Evolutionary conservation across 2,329 filamentous ascomycete species (phyloP).

Genomic region (Clonostachys byssicola): DNA sequence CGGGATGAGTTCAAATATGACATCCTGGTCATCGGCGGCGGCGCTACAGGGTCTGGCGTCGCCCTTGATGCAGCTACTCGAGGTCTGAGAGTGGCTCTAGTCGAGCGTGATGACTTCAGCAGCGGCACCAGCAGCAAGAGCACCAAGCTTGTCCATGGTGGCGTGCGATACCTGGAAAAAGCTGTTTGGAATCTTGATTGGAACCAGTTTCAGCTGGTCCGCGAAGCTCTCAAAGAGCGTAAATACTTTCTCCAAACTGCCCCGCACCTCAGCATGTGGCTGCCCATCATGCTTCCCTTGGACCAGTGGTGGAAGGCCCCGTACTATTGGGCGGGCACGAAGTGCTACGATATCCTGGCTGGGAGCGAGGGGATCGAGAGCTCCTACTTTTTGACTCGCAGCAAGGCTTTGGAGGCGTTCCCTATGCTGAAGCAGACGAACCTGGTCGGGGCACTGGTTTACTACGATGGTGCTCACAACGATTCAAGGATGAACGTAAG

Average conservation of each 20-base stretch:
- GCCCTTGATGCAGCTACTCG: slow-evolving; percentile 68
- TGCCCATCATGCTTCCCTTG: slow-evolving; percentile 73
- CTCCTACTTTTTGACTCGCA: slow-evolving; percentile 83
- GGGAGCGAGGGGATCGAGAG: slow-evolving; percentile 84
- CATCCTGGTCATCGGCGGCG: slow-evolving; percentile 66
- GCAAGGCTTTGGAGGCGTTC: slow-evolving; percentile 81
- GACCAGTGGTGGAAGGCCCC: slow-evolving; percentile 75
- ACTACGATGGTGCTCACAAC: slow-evolving; percentile 90
- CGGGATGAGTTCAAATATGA: slow-evolving; percentile 56
- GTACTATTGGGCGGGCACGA: slow-evolving; percentile 74
- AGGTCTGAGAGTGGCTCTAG: slow-evolving; percentile 66
- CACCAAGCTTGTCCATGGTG: slow-evolving; percentile 74
- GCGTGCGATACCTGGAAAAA: slow-evolving; percentile 72
- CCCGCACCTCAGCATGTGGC: slow-evolving; percentile 68
- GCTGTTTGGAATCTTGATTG: slow-evolving; percentile 74
- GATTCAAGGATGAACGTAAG: slow-evolving; percentile 92
- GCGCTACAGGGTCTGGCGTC: slow-evolving; percentile 67
- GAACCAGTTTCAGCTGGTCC: slow-evolving; percentile 67
- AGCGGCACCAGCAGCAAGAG: slow-evolving; percentile 72
- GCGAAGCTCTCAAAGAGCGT: slow-evolving; percentile 69
- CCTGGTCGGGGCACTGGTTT: slow-evolving; percentile 77
- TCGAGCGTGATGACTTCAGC: slow-evolving; percentile 71
- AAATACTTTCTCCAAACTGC: slow-evolving; percentile 73
- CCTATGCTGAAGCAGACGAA: slow-evolving; percentile 82
- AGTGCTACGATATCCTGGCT: slow-evolving; percentile 81